phyloP scores from a whole-genome alignment of 1,284 basidiomycete species.

The Abortiporus biennis region DNA sequence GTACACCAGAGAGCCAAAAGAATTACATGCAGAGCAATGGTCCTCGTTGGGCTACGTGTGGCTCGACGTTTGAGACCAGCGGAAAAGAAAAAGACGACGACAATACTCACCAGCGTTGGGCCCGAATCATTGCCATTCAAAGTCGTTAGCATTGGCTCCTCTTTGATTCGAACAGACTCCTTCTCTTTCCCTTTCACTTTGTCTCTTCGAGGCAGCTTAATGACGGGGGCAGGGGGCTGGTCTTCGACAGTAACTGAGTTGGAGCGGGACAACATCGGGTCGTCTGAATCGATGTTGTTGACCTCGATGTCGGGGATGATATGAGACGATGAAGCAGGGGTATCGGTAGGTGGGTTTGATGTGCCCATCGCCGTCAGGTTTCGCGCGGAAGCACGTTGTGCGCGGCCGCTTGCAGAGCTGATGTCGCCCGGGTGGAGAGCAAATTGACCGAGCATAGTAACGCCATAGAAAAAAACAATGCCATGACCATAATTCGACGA shows the following conservation, averaged over 20 bases:
- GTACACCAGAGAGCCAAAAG: conserved; percentile 78
- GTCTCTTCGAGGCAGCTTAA: conserved; percentile 23
- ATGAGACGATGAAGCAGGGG: conserved; percentile 33
- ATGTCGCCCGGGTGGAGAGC: conserved; percentile 5
- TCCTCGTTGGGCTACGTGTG: conserved; percentile 78
- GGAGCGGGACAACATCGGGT: conserved; percentile 45
- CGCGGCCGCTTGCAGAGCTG: conserved; percentile 55
- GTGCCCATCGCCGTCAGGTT: conserved; percentile 43
- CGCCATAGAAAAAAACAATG: no score
- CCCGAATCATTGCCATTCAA: conserved; percentile 19
- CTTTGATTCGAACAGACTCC: conserved; percentile 59
- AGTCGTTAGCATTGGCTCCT: conserved; percentile 47
- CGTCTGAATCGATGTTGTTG: conserved; percentile 42
- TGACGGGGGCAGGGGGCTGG: conserved; percentile 24
- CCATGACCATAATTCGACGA: no score
- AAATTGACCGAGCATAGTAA: conserved; percentile 2
- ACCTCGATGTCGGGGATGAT: conserved; percentile 33
- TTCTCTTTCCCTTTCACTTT: conserved; percentile 68
- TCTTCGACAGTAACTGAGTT: conserved; percentile 48
- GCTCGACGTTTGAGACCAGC: conserved; percentile 15
- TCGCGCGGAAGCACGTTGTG: conserved; percentile 71
- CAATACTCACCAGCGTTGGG: conserved; percentile 22
- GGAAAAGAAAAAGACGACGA: conserved; percentile 6
- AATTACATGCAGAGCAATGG: conserved; percentile 89
- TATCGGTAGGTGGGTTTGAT: conserved; percentile 31